Evolutionary conservation across 75 land plant species (phyloP), one percentile per base, ranked within the genome.

Genomic region (Pseudotsuga menziesii): DNA sequence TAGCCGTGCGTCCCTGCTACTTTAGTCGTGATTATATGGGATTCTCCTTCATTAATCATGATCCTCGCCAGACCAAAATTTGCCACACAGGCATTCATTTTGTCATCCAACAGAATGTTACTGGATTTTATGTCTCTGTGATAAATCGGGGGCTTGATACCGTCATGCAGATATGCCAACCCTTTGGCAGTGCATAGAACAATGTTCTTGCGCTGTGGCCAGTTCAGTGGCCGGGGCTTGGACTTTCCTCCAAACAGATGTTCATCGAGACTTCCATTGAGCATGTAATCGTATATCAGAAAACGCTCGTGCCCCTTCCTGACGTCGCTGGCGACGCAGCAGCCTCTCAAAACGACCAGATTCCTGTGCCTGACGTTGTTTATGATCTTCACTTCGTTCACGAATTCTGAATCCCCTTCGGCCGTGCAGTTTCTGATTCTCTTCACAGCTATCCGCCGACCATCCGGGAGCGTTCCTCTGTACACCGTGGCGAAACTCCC

Each of bases 401-500:
- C 80, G 78, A 93, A 93, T 61, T 93, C 93, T 29, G 73, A 77
- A 79, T 86, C 32, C 35, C 93, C 96, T 75, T 89, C 85, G 35
- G 61, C 67, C 25, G 77, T 60, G 15, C 74, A 75, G 26, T 80
- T 72, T 56, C 84, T 83, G 88, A 86, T 91, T 67, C 91, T 87
- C 84, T 93, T 93, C 63, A 93, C 93, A 16, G 96, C 96, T 75
- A 93, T 85, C 60, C 69, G 41, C 4, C 91, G 89, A 60, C 96
- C 96, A 80, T 93, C 89, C 35, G 77, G 88, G 62, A 89, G 75
- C 32, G 73, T 81, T 4, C 96, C 96, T 58, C 79, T 91, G 80
- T 93, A 93, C 3, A 93, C 96, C 12, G 89, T 80, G 12, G 91
- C 96, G 66, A 93, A 93, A 19, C 96, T 91, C 5, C 96, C 96